phyloP scores from a whole-genome alignment of 2,329 filamentous ascomycete species.

The Fusarium phyllophilum region DNA sequence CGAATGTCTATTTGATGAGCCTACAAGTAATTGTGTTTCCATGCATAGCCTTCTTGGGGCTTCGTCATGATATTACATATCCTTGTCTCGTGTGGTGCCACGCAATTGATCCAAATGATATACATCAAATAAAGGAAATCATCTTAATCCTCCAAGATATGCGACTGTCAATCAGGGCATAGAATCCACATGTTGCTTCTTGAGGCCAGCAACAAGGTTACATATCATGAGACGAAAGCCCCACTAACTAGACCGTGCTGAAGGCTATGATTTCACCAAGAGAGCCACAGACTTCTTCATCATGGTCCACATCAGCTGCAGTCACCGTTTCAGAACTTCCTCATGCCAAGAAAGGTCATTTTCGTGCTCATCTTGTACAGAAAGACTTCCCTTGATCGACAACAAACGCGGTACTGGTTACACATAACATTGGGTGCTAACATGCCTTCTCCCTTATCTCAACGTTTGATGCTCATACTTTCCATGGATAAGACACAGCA shows the following conservation, averaged over 20 bases:
- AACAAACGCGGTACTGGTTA: constrained; percentile 13
- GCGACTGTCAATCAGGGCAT: neutral
- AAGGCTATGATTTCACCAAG: neutral
- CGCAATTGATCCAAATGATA: constrained; percentile 14
- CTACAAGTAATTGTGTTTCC: constrained; percentile 11
- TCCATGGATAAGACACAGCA: neutral
- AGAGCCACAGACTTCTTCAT: neutral
- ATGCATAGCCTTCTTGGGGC: neutral
- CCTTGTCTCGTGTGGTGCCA: constrained; percentile 34
- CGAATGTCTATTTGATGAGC: neutral
- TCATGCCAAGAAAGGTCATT: constrained; percentile 7
- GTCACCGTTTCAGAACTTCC: constrained; percentile 2
- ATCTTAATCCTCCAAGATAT: neutral
- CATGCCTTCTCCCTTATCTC: neutral
- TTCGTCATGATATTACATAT: neutral
- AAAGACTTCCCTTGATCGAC: constrained; percentile 5
- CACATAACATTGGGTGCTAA: constrained; percentile 9
- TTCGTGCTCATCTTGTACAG: constrained; percentile 16
- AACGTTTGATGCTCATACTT: neutral
- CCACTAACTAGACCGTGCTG: neutral
- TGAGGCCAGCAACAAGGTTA: neutral
- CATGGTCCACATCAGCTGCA: constrained; percentile 7
- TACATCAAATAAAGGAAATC: neutral
- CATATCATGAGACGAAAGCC: neutral
- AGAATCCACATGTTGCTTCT: neutral